phyloP scores from a whole-genome alignment of 768 basidiomycete genomes.

The Leccinum arenicola region DNA sequence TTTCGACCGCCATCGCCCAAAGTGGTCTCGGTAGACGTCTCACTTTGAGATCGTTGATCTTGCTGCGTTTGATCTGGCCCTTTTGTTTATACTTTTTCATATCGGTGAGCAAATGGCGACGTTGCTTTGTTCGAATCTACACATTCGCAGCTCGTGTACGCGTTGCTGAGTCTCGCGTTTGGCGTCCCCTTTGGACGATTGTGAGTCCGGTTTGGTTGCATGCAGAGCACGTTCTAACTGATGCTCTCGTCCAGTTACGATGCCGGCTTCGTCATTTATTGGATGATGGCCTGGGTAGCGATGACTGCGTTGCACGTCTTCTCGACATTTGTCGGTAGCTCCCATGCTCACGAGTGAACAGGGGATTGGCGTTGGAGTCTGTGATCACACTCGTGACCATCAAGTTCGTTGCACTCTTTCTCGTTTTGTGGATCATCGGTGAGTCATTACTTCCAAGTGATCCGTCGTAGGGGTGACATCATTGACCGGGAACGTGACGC shows the following conservation, averaged over 20 bases:
- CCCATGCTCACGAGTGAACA: conserved; percentile 21
- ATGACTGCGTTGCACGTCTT: conserved; percentile 54
- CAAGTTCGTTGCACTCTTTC: conserved; percentile 56
- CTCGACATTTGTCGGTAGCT: background rate
- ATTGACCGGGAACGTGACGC: background rate
- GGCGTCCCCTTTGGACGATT: conserved; percentile 50
- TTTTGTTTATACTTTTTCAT: conserved; percentile 41
- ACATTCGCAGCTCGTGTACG: conserved; percentile 48
- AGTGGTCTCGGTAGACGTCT: conserved; percentile 42
- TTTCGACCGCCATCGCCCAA: conserved; percentile 31
- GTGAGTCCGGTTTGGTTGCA: conserved; percentile 28
- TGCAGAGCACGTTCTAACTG: background rate
- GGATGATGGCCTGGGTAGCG: conserved; percentile 60
- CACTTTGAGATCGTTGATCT: conserved; percentile 36
- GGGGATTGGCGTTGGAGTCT: conserved; percentile 61
- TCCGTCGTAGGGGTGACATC: background rate
- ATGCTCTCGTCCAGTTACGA: conserved; percentile 37
- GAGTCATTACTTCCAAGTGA: background rate
- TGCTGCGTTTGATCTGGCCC: conserved; percentile 40
- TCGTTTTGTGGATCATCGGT: conserved; percentile 65
- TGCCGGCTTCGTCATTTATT: conserved; percentile 59
- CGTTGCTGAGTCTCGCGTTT: conserved; percentile 59
- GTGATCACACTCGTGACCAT: conserved; percentile 54
- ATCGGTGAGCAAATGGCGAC: conserved; percentile 29
- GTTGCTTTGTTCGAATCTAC: background rate